Evolutionary conservation across 106 monocot genomes (phyloP), one percentile per base, ranked within the genome.

Genomic region (Platanthera zijinensis): DNA sequence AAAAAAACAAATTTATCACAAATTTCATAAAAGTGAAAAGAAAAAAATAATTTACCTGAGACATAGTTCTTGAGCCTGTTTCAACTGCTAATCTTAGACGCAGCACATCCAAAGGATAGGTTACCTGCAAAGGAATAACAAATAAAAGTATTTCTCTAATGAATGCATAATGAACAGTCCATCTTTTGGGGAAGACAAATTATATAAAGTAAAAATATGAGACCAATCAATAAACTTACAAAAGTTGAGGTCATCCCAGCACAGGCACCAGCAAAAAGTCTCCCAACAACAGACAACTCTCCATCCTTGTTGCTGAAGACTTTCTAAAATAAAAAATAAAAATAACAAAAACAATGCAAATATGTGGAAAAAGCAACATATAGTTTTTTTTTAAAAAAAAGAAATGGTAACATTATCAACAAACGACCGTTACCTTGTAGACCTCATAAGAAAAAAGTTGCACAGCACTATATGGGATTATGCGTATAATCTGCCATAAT

Each of bases 181-280:
- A 70, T 70, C 48, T 21, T 11, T 22, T 51, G 22, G 50, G 51
- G 9, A 10, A 22, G 59, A 21, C 19, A 9, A 21, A 19, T 61
- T 61, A 61, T 61, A 21, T 61, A n/a, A 61, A 61, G 32, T 30
- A 49, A 48, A 48, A 18, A 50, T 7, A 50, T 21, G 21, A 8
- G 19, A 19, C 22, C 11, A n/a, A 54, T 19, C 74, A 81, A 2
- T 50, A 69, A 80, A 83, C 89, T 87, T 46, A 97, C 96, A 84
- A 97, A 87, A 17, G 96, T 97, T 54, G 96, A 97, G 5, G 93
- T 97, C 93, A 97, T 97, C 79, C 93, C 96, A 82, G 96, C 96
- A 88, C 91, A 93, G 76, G 96, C 96, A 30, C 96, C 96, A 51
- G 96, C 93, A 76, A 78, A 81, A 76, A 97, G 89, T 68, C 96